Evolutionary conservation across 225 moss, liverwort and hornwort genomes (phyloP).

Genomic region (Bryoerythrophyllum caledonicum): DNA sequence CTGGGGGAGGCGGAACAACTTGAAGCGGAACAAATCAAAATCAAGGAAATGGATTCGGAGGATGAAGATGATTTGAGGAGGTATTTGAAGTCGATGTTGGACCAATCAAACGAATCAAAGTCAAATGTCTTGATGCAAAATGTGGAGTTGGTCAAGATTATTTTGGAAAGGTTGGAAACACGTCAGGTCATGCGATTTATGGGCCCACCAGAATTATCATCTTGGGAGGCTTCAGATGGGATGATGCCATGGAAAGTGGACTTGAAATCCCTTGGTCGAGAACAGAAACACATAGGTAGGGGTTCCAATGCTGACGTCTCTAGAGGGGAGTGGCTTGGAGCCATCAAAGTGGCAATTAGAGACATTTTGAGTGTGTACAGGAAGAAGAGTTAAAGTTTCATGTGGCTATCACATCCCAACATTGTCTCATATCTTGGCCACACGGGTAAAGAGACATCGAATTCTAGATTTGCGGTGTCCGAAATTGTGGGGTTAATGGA

Average conservation of each 20-base stretch:
- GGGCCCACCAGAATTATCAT: background rate
- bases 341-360: background rate
- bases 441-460: too few species aligned
- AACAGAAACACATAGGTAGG: fast-evolving
- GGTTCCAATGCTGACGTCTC: background rate
- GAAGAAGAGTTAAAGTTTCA: too few species aligned
- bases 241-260: background rate
- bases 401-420: background rate
- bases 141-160: background rate
- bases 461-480: fast-evolving
- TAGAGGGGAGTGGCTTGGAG: background rate
- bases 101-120: background rate
- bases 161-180: background rate
- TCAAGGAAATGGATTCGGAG: background rate
- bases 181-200: background rate
- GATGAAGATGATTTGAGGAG: background rate
- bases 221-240: background rate
- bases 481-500: background rate
- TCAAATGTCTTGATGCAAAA: too few species aligned
- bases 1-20: background rate
- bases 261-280: fast-evolving
- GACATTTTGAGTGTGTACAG: too few species aligned
- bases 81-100: background rate
- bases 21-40: background rate
- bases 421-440: background rate